These are phyloP conservation scores for Tilletiopsis washingtonensis DNA, from an alignment of 1,284 basidiomycete species.

Conservation along the genomic window DNA sequence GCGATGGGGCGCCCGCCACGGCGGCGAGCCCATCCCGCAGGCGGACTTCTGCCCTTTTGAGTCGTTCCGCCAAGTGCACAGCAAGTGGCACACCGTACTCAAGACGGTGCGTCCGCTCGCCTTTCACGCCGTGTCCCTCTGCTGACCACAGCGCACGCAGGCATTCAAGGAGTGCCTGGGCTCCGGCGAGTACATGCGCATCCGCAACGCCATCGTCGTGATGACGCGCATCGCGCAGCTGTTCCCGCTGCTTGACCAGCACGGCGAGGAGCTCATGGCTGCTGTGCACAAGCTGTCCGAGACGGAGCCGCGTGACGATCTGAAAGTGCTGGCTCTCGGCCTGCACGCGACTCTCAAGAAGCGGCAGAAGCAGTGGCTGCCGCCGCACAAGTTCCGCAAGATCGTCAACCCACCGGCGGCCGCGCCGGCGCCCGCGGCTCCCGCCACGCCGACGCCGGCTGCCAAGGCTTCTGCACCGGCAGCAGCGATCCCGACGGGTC, in stretches of 20 bases:
- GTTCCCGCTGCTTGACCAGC: slow-evolving; percentile 31
- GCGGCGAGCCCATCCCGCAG: slow-evolving; percentile 47
- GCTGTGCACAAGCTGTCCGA: slow-evolving; percentile 20
- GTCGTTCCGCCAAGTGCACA: slow-evolving; percentile 62
- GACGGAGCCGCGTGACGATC: slow-evolving; percentile 37
- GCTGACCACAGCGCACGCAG: too few relatives aligned
- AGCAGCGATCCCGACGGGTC: not conserved
- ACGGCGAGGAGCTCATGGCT: slow-evolving; percentile 27
- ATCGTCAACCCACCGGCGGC: slow-evolving; percentile 9
- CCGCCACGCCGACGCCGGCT: not conserved
- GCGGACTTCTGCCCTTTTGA: slow-evolving; percentile 63
- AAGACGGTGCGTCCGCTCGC: slow-evolving; percentile 38
- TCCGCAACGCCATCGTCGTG: slow-evolving; percentile 43
- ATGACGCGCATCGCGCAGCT: slow-evolving; percentile 34
- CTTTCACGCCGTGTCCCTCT: not conserved
- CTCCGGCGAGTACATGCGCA: slow-evolving; percentile 42
- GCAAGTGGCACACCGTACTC: slow-evolving; percentile 75
- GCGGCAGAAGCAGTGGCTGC: slow-evolving; percentile 28
- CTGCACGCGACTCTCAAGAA: slow-evolving; percentile 41
- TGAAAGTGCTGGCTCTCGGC: slow-evolving; percentile 42
- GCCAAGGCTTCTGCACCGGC: not conserved
- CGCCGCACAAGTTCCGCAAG: slow-evolving; percentile 12
- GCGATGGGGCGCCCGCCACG: slow-evolving; percentile 25
- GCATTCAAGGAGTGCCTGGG: slow-evolving; percentile 33
- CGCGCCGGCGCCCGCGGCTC: not conserved